These are phyloP conservation scores for Aspergillus caelatus DNA, from an alignment of 2,329 filamentous ascomycete genomes.

Conservation along the genomic window DNA sequence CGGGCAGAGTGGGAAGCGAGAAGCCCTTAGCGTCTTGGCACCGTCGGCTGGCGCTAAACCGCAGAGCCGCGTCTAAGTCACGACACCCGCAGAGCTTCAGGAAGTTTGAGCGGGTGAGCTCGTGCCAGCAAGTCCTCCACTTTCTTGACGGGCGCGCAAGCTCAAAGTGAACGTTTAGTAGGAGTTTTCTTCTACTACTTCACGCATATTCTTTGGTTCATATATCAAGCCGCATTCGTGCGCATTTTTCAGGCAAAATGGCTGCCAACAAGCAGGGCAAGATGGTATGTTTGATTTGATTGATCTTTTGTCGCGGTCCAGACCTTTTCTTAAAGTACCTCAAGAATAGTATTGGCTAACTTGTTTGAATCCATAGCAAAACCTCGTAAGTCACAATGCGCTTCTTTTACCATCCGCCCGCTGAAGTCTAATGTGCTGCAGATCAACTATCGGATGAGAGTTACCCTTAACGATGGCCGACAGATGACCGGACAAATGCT, in stretches of 20 bases:
- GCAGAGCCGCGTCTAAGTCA: conserved; percentile 27
- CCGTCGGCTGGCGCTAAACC: conserved; percentile 27
- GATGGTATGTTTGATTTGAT: conserved; percentile 73
- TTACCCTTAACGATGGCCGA: conserved; percentile 90
- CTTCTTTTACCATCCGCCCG: neutral
- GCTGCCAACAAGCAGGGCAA: conserved; percentile 93
- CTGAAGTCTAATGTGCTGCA: conserved; percentile 56
- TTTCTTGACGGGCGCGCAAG: conserved; percentile 15
- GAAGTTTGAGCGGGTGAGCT: conserved; percentile 19
- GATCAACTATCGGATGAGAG: conserved; percentile 99
- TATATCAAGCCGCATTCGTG: conserved; percentile 50
- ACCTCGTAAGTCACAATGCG: conserved; percentile 57
- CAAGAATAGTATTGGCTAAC: conserved; percentile 54
- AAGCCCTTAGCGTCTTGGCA: conserved; percentile 42
- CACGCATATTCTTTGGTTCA: conserved; percentile 29
- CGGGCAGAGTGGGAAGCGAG: conserved; percentile 40
- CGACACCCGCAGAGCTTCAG: conserved; percentile 15
- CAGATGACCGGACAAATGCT: conserved; percentile 98
- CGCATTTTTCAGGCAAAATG: conserved; percentile 49
- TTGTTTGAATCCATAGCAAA: conserved; percentile 54
- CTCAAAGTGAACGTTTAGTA: conserved; percentile 18
- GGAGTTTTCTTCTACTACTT: conserved; percentile 28
- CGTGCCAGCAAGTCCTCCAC: conserved; percentile 6
- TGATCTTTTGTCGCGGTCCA: conserved; percentile 12
- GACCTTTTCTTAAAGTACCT: neutral